Conservation (phyloP, 345 rosid species). For the Camelina neglecta region DNA sequence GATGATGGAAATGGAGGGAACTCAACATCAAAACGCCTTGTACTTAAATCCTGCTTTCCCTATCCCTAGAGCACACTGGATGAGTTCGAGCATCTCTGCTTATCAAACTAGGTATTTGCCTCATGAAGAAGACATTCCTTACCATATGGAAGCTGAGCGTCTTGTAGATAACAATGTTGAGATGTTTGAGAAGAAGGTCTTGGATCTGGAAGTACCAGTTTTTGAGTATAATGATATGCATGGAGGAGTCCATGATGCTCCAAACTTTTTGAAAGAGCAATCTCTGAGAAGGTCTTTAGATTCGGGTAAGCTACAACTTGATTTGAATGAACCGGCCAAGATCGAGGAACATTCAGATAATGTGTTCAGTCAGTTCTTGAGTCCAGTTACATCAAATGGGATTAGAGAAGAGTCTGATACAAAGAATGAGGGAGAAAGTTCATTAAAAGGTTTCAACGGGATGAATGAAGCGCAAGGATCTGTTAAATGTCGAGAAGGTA, state of each 20-base stretch:
- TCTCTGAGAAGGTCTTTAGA: conserved; percentile 12
- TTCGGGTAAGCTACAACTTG: conserved; percentile 42
- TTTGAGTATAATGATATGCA: conserved; percentile 44
- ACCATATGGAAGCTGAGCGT: conserved; percentile 22
- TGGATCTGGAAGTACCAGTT: conserved; percentile 66
- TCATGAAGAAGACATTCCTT: conserved; percentile 18
- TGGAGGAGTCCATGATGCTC: conserved; percentile 32
- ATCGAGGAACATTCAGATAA: conserved; percentile 45
- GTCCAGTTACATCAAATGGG: conserved; percentile 31
- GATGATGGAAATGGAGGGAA: conserved; percentile 55
- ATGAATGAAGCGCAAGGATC: conserved; percentile 32
- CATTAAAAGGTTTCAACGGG: conserved; percentile 1
- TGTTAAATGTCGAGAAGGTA: conserved; percentile 30
- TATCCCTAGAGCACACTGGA: conserved; percentile 35
- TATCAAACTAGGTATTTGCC: conserved; percentile 29
- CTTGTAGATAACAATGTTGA: conserved; percentile 35
- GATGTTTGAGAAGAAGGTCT: conserved; percentile 51
- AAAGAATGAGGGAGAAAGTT: conserved; percentile 28
- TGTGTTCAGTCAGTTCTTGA: conserved; percentile 36
- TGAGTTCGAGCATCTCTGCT: conserved; percentile 41
- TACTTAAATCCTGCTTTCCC: conserved; percentile 38
- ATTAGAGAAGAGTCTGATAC: conserved; percentile 16
- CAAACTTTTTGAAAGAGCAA: conserved; percentile 28
- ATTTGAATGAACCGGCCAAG: conserved; percentile 58
- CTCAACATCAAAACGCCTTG: conserved; percentile 25